These are phyloP conservation scores for Peronosclerospora sorghi DNA, from an alignment of 352 stramenopile genomes.

Conservation along the genomic window DNA sequence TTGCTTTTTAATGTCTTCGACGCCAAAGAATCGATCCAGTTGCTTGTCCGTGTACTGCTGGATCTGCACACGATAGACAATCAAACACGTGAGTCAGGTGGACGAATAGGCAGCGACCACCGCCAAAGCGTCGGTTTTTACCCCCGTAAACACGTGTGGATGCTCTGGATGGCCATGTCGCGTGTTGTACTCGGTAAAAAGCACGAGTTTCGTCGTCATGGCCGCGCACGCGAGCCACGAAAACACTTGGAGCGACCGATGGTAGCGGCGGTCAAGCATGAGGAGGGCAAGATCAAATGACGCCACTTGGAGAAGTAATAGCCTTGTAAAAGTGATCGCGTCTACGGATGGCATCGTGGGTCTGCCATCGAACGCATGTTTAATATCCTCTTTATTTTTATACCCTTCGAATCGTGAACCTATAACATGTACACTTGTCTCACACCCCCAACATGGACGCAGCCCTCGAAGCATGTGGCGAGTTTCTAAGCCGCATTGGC, in stretches of 20 bases:
- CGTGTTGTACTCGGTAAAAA: slow-evolving; percentile 76
- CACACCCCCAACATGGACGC: slow-evolving; percentile 24
- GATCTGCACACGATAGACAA: slow-evolving; percentile 18
- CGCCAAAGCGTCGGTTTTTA: too few species aligned
- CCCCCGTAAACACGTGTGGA: slow-evolving; percentile 68
- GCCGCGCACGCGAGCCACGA: slow-evolving; percentile 64
- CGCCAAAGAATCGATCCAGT: slow-evolving; percentile 81
- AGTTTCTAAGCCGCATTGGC: slow-evolving; percentile 41
- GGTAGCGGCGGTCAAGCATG: slow-evolving; percentile 84
- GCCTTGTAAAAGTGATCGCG: too few species aligned
- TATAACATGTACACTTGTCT: too few species aligned
- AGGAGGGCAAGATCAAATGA: too few species aligned
- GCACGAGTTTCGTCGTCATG: slow-evolving; percentile 74
- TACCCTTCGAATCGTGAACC: too few species aligned
- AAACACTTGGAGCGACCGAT: slow-evolving; percentile 77
- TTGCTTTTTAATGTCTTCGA: slow-evolving; percentile 48
- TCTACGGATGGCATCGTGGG: too few species aligned
- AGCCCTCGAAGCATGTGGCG: slow-evolving; percentile 34
- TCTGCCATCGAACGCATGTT: too few species aligned
- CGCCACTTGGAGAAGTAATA: too few species aligned
- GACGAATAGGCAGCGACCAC: too few species aligned
- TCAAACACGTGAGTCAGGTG: background rate
- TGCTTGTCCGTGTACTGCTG: slow-evolving; percentile 74
- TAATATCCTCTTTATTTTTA: too few species aligned
- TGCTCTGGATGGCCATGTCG: slow-evolving; percentile 33